Evolutionary conservation across 345 rosid species (phyloP), one percentile per base, ranked within the genome.

Genomic region (Dipteronia sinensis): DNA sequence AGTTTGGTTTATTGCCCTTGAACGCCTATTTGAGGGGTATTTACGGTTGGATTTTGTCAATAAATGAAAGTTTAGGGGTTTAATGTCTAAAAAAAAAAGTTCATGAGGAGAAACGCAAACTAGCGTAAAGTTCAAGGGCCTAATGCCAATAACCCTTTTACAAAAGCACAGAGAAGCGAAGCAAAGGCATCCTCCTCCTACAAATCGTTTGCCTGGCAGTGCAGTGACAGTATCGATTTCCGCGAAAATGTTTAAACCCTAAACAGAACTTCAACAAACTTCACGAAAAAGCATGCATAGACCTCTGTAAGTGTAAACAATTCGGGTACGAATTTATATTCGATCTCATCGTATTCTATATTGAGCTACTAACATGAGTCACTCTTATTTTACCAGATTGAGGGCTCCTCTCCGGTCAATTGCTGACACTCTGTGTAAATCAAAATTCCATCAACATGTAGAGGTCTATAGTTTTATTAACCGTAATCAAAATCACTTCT

Each of bases 211-310:
- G 27, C 63, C n/a, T 42, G 20, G 25, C 23, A 19, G 23, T 22
- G 27, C 27, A 22, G 64, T 59, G 64, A 53, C 58, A n/a, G 64
- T 8, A 20, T 20, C 27, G 64, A 19, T 66, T 40, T 66, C 77
- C 42, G 68, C 31, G 47, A 73, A 81, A 76, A 72, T 72, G 78
- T 29, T 69, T 42, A 82, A 74, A 74, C 75, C 65, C 70, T 53
- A 46, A 31, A 19, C 34, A 20, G 27, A 75, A 31, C 46, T 49
- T 9, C 66, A 17, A 20, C 22, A 27, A 69, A 72, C 58, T 29
- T 20, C n/a, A 53, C 46, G 31, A 40, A 27, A 29, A 73, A 74
- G 23, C 49, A 79, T 79, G 78, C 62, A 55, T 31, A 73, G 68
- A 29, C 61, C 63, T 59, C 23, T 66, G 78, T 79, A 73, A 79